Evolutionary conservation across 768 basidiomycete genomes (phyloP).

Genomic region (Leccinum uliginosum): DNA sequence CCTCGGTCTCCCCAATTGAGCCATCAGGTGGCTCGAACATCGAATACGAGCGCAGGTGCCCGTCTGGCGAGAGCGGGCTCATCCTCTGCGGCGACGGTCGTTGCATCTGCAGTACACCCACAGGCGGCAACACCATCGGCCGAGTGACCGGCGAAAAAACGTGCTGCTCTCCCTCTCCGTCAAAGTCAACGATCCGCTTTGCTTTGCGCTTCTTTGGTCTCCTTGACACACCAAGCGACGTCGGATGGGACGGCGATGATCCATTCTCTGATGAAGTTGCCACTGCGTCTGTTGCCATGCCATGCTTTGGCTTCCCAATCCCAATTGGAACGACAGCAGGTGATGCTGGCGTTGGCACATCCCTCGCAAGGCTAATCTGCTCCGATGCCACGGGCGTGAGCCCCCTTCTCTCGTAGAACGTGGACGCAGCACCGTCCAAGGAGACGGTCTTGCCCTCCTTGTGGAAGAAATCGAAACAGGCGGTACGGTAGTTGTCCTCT

Average conservation of each 20-base stretch:
- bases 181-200: constrained; percentile 78
- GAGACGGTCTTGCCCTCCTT: constrained; percentile 74
- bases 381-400: constrained; percentile 46
- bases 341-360: constrained; percentile 47
- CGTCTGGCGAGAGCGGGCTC: constrained; percentile 14
- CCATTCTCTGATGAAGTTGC: constrained; percentile 18
- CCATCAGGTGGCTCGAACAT: constrained; percentile 52
- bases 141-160: constrained; percentile 29
- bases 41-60: constrained; percentile 26
- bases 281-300: constrained; percentile 20
- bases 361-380: constrained; percentile 49
- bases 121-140: constrained; percentile 1
- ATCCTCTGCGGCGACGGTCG: constrained; percentile 18
- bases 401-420: constrained; percentile 66
- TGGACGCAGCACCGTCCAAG: constrained; percentile 71
- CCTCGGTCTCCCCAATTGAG: neutral
- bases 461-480: constrained; percentile 81
- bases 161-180: constrained; percentile 39
- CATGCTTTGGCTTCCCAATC: constrained; percentile 20
- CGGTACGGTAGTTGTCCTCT: constrained; percentile 66
- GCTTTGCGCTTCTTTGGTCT: constrained; percentile 55
- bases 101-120: neutral
- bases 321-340: constrained; percentile 62
- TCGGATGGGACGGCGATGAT: constrained; percentile 32
- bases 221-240: constrained; percentile 41